A percentile compares a stretch with the other conserved stretches of the same genome.
phyloP scores from a whole-genome alignment of 345 rosid genomes.

The Zanthoxylum bungeanum region DNA sequence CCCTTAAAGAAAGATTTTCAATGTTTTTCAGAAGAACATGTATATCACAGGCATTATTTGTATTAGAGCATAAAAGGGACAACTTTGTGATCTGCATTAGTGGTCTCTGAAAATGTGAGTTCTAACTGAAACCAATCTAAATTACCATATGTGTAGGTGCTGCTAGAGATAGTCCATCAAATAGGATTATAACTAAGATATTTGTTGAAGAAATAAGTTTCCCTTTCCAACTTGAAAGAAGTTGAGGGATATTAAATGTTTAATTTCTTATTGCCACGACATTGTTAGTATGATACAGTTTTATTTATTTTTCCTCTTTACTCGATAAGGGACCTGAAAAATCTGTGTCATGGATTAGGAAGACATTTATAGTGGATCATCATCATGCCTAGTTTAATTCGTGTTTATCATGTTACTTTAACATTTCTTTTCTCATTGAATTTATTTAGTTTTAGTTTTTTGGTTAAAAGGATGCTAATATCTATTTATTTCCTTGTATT shows the following conservation, averaged over 20 bases:
- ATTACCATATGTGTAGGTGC: background rate
- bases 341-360: background rate
- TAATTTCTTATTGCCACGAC: background rate
- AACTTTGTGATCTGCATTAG: background rate
- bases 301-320: background rate
- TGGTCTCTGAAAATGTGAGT: background rate
- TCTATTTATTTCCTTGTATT: background rate
- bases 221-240: slow-evolving; percentile 3
- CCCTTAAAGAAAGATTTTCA: background rate
- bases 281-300: background rate
- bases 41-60: background rate
- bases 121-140: background rate
- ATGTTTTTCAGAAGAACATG: background rate
- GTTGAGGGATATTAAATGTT: background rate
- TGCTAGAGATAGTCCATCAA: background rate
- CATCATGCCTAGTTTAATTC: background rate
- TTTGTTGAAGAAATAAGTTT: background rate
- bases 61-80: background rate
- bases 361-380: background rate
- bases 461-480: background rate
- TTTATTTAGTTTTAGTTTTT: background rate
- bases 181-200: background rate
- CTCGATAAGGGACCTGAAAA: background rate
- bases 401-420: background rate
- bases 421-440: background rate